Conservation (phyloP, 306 rosid genomes). For the Rosa multiflora region DNA sequence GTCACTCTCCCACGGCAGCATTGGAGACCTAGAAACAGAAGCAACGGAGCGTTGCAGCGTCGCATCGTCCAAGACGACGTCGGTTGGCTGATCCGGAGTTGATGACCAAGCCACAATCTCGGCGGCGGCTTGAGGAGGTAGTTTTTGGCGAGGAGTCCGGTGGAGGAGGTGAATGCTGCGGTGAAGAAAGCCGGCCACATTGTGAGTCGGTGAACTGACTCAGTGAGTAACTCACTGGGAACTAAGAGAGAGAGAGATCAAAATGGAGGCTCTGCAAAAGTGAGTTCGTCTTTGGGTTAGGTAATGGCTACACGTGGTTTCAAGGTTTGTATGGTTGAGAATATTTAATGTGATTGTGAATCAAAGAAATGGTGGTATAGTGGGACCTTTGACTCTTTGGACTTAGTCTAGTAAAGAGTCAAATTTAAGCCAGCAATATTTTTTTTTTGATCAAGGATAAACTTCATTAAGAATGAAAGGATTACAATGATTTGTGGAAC, state of each 20-base stretch:
- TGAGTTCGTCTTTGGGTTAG: too few species aligned
- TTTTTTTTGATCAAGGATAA: too few species aligned
- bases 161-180: constrained; percentile 67
- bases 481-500: too few species aligned
- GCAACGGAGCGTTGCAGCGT: background rate
- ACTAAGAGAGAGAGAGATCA: background rate
- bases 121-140: constrained; percentile 27
- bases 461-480: too few species aligned
- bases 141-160: constrained; percentile 55
- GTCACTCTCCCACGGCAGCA: constrained; percentile 5
- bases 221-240: background rate
- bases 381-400: too few species aligned
- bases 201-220: constrained; percentile 2
- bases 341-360: too few species aligned
- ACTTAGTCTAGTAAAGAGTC: too few species aligned
- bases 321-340: too few species aligned
- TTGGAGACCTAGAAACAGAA: constrained; percentile 20
- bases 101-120: background rate
- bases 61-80: constrained; percentile 6
- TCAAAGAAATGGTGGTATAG: too few species aligned
- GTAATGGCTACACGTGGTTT: too few species aligned
- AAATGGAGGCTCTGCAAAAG: too few species aligned
- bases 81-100: constrained; percentile 3
- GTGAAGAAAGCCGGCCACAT: constrained; percentile 64
- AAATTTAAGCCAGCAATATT: too few species aligned